Evolutionary conservation across 371 early-diverging fungal species (phyloP).

Genomic region (Lichtheimia corymbifera): DNA sequence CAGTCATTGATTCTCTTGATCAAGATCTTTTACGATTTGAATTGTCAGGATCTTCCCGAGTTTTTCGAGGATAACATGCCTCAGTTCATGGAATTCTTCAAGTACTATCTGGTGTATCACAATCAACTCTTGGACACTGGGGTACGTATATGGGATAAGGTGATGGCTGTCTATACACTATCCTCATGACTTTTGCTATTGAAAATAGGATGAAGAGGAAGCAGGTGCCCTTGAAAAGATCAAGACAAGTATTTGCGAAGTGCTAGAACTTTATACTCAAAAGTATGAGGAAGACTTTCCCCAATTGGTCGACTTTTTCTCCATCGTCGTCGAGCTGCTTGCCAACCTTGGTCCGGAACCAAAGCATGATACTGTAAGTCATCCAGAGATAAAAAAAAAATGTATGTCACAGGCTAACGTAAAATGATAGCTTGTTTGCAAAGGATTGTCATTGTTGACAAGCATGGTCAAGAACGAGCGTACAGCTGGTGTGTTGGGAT

Average conservation of each 20-base stretch:
- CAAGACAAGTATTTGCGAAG: slow-evolving; percentile 87
- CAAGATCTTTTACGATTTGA: slow-evolving; percentile 90
- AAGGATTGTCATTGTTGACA: slow-evolving; percentile 85
- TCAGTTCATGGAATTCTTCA: slow-evolving; percentile 76
- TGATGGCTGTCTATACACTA: too few relatives aligned
- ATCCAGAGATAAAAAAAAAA: neutral
- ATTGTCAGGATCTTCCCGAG: slow-evolving; percentile 94
- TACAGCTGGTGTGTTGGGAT: slow-evolving; percentile 70
- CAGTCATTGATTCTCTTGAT: slow-evolving; percentile 76
- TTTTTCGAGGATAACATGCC: slow-evolving; percentile 92
- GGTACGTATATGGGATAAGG: slow-evolving; percentile 27
- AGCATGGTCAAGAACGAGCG: slow-evolving; percentile 83
- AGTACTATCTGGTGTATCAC: slow-evolving; percentile 81
- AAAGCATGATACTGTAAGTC: slow-evolving; percentile 79
- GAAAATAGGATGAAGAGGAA: slow-evolving; percentile 77
- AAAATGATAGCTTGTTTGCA: slow-evolving; percentile 73
- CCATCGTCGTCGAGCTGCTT: slow-evolving; percentile 83
- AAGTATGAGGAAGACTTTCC: slow-evolving; percentile 90
- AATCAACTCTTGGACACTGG: slow-evolving; percentile 73
- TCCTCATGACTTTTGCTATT: neutral
- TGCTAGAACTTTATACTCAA: slow-evolving; percentile 84
- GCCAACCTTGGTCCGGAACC: slow-evolving; percentile 67
- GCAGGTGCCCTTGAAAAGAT: slow-evolving; percentile 85
- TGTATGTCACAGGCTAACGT: neutral
- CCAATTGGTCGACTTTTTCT: slow-evolving; percentile 77